These are phyloP conservation scores for Helicocarpus griseus DNA, from an alignment of 2,329 filamentous ascomycete genomes.

Conservation along the genomic window DNA sequence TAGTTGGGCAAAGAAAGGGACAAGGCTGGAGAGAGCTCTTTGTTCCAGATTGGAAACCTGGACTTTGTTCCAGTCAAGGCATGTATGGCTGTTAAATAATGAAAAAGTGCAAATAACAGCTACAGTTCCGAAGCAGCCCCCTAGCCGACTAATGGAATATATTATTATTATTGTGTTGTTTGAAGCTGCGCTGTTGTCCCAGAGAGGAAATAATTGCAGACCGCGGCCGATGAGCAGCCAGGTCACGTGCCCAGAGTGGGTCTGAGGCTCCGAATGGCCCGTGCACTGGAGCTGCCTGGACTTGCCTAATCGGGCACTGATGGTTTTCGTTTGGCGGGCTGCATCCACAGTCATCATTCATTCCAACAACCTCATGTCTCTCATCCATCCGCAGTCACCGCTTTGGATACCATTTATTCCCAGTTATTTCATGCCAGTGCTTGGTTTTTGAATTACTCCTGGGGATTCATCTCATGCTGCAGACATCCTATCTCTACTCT, in stretches of 20 bases:
- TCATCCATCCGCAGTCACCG: background rate
- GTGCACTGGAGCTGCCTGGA: background rate
- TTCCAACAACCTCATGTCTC: background rate
- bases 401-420: too few species aligned
- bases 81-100: background rate
- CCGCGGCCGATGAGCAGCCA: background rate
- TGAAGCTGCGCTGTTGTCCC: background rate
- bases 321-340: background rate
- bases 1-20: too few species aligned
- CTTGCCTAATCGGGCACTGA: constrained; percentile 1
- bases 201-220: background rate
- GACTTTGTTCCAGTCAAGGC: background rate
- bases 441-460: too few species aligned
- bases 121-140: too few species aligned
- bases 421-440: too few species aligned
- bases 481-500: background rate
- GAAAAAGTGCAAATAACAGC: background rate
- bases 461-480: too few species aligned
- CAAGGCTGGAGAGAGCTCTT: background rate
- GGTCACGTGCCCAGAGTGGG: background rate
- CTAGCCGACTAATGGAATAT: too few species aligned
- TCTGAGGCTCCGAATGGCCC: background rate
- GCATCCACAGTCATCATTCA: background rate
- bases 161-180: too few species aligned
- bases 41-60: background rate